Evolutionary conservation across 495 filamentous ascomycete species (phyloP), one percentile per base, ranked within the genome.

Genomic region (Rhypophila decipiens): DNA sequence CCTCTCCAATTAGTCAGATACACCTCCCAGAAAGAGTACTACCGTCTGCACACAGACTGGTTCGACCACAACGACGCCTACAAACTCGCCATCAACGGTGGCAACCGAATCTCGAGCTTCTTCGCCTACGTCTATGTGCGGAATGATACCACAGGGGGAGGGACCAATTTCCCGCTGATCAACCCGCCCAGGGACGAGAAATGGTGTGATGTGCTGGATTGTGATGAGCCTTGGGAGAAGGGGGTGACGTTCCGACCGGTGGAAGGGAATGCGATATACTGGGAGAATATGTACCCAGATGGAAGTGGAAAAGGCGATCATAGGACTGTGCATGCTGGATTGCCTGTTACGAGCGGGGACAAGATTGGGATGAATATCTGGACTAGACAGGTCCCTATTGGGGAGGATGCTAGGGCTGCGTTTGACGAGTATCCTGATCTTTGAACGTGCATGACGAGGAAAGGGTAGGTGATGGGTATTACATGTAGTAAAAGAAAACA

Each of bases 351-450:
- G 24, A 67, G 63, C 46, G 84, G 84, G 31, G 74, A 64, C 47
- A 88, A 88, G 71, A 73, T 86, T 46, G 84, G 84, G n/a, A 71
- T 88, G 77, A 88, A 88, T 65, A 83, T 87, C 54, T 88, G 84
- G 84, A 81, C 70, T 11, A 62, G 65, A 31, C 63, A 67, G 55
- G 59, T 54, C 22, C 57, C 56, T 1, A 27, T 69, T 19, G 49
- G 55, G 8, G 60, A 66, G 29, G 64, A 64, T 46, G 50, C 61
- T 24, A 53, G 64, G 37, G 66, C 59, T 35, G 38, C 34, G 20
- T 53, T 63, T 45, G 46, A n/a, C n/a, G n/a, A 42, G 12, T 54
- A 54, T 46, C 51, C 51, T 8, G 42, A 42, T 21, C 2, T 47
- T 13, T 47, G 23, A 29, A 37, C n/a, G n/a, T n/a, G n/a, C n/a